Evolutionary conservation across 441 rosid genomes (phyloP), one percentile per base, ranked within the genome.

Genomic region (Euphorbia schlechtendalii): DNA sequence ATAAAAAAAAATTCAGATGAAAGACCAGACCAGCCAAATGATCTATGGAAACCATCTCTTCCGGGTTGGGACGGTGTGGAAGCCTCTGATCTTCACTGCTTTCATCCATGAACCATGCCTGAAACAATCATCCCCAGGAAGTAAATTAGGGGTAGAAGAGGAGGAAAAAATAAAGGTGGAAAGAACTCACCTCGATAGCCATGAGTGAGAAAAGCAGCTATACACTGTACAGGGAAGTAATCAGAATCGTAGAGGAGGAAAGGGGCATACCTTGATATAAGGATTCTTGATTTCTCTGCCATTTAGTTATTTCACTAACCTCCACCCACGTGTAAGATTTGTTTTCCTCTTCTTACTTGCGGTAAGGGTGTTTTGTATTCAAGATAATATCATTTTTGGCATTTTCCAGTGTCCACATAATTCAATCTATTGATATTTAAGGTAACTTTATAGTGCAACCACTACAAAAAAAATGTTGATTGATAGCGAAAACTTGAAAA

Each of bases 51-150:
- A 85, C 87, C 13, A 75, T 43, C 73, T 88, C 84, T 22, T 79
- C 77, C 0, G 92, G 92, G 66, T 77, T 67, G 55, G 83, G 80
- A 71, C 69, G 86, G 72, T 80, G 96, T 61, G 89, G 88, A 24
- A 84, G 81, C 75, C 96, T 82, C 70, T 83, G 86, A 34, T 91
- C 97, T 59, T 81, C 86, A 18, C 59, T 65, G 74, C 73, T 81
- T n/a, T 86, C 90, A 65, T 86, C 86, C 92, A 88, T 80, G 71
- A 80, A 83, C 97, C 97, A 91, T 51, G 97, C 89, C 96, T 88
- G 80, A 73, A 46, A 61, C 49, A 30, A 55, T 32, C 28, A 25
- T 28, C 68, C 20, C 32, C 63, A 38, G 8, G 28, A 25, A 56
- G 10, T 20, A 17, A 59, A 32, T 14, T 11, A 1, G 13, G 15